Base-by-base conservation (phyloP, 441 rosid genomes). In the Gossypium schwendimanii region DNA sequence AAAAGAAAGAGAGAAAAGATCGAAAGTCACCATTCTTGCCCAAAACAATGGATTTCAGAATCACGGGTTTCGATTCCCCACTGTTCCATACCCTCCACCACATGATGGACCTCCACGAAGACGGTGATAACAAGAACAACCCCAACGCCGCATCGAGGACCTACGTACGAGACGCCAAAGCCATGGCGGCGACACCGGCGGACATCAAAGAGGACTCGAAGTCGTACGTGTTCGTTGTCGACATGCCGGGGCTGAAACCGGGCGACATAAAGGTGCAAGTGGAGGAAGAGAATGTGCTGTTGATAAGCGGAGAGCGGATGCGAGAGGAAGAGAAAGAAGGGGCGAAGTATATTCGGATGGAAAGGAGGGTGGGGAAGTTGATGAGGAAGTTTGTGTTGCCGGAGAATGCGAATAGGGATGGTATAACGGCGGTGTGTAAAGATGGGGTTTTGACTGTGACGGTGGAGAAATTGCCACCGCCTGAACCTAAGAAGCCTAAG, bases 371-470 rank as follows among this genome's bases (percentile, higher is more conserved):
- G 6, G 89, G 90, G 15, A 89, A 87, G 78, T 74, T 77, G 6
- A 83, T 87, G 90, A 85, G 87, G 86, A 87, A 87, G 65, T 87
- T 87, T 60, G 79, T 69, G 69, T 60, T 89, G 78, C 90, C 90
- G 7, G 87, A 86, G 54, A 89, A 87, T 73, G 90, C 90, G 0
- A 84, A 86, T 28, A 69, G 79, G 0, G 88, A 87, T 0, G 73
- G 79, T 6, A 73, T 87, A 1, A 75, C 88, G 3, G 88, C 91
- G 0, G 80, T 72, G 28, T 89, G 85, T 62, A 83, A 83, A 52
- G 90, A 89, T 10, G 91, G 94, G 1, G 90, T 87, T 26, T 55
- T 89, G 75, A 86, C 85, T 1, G 88, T 89, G n/a, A 81, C 82
- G 2, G 87, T 87, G 20, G 71, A 85, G 80, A 89, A 89, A 68